Evolutionary conservation across 768 basidiomycete genomes (phyloP).

Genomic region (Sporobolomyces phaffii): DNA sequence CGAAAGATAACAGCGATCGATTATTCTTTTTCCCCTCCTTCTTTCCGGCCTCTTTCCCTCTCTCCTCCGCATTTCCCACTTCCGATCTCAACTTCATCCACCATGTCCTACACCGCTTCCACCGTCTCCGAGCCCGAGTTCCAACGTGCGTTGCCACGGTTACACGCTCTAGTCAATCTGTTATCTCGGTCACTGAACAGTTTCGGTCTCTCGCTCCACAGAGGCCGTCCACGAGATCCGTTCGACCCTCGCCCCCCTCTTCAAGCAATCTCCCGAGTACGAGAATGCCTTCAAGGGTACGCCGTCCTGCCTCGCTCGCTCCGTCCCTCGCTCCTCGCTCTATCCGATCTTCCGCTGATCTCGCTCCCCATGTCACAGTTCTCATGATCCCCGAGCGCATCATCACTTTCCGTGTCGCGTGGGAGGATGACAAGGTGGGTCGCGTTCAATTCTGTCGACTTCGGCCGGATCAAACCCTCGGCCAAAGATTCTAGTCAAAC

Average conservation of each 20-base stretch:
- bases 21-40: background rate
- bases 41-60: background rate
- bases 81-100: background rate
- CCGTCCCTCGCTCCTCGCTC: background rate
- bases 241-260: constrained; percentile 59
- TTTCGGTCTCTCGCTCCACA: background rate
- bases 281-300: constrained; percentile 61
- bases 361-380: constrained; percentile 4
- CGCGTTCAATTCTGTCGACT: background rate
- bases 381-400: constrained; percentile 52
- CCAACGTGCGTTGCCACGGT: constrained; percentile 48
- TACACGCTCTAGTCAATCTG: constrained; percentile 43
- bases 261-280: constrained; percentile 63
- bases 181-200: background rate
- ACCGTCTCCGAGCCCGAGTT: constrained; percentile 59
- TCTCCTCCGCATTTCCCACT: background rate
- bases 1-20: too few relatives aligned
- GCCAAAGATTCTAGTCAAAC: too few relatives aligned
- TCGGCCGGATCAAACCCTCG: background rate
- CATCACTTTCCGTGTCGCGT: constrained; percentile 60
- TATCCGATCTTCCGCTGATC: constrained; percentile 7
- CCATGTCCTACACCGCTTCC: constrained; percentile 27
- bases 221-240: constrained; percentile 65
- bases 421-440: constrained; percentile 58
- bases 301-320: background rate